Conservation (phyloP, 139 green algal genomes). For the Yamagishiella unicocca region DNA sequence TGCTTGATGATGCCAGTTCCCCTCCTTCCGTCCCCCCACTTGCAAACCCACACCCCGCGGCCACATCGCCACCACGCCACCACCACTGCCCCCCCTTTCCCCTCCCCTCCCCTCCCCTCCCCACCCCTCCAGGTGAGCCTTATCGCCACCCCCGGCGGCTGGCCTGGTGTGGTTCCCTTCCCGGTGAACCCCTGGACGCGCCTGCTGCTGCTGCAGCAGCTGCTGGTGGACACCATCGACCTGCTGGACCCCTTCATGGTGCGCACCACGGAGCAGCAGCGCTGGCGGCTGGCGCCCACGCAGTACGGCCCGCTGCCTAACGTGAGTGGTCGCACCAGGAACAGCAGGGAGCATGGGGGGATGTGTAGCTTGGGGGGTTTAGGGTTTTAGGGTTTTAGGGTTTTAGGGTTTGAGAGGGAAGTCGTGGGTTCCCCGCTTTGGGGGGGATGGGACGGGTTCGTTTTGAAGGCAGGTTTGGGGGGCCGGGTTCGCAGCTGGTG, state of each 20-base stretch:
- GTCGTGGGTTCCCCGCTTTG: too few relatives aligned
- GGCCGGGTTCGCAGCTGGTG: too few relatives aligned
- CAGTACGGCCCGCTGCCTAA: constrained; percentile 67
- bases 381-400: too few relatives aligned
- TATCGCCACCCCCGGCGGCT: constrained; percentile 38
- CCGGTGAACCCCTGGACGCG: constrained; percentile 52
- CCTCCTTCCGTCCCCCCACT: not conserved
- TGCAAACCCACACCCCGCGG: too few relatives aligned
- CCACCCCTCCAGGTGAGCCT: not conserved
- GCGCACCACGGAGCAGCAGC: constrained; percentile 57
- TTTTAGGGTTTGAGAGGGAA: too few relatives aligned
- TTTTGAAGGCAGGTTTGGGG: too few relatives aligned
- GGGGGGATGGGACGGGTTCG: too few relatives aligned
- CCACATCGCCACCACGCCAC: too few relatives aligned
- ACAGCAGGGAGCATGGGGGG: too few relatives aligned
- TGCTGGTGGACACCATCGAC: constrained; percentile 81
- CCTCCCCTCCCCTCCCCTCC: not conserved
- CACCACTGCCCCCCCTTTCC: not conserved
- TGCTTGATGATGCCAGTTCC: too few relatives aligned
- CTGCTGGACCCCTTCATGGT: constrained; percentile 76
- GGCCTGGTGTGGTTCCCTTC: constrained; percentile 42
- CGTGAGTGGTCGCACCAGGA: too few relatives aligned
- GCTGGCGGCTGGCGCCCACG: constrained; percentile 68
- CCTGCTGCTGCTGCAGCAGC: constrained; percentile 58
- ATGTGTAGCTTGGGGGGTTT: too few relatives aligned